Evolutionary conservation across 495 filamentous ascomycete species (phyloP).

Genomic region (Penicillium psychrofluorescens): DNA sequence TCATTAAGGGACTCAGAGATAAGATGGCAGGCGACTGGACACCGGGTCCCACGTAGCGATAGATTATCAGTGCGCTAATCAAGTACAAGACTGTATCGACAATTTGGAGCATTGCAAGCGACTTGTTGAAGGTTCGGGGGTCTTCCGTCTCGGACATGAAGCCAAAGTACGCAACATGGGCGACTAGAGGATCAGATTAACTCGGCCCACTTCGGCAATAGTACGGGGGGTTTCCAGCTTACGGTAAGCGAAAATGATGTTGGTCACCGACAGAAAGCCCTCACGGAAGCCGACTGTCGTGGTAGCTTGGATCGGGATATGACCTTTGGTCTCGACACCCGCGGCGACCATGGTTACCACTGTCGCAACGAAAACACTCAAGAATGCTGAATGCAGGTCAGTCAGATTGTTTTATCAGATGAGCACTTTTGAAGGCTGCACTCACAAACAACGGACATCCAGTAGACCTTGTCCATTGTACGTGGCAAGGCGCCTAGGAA

Average conservation of each 20-base stretch:
- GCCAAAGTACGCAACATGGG: constrained; percentile 65
- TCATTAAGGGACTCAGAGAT: constrained; percentile 51
- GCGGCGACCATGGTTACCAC: constrained; percentile 63
- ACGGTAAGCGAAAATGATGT: constrained; percentile 38
- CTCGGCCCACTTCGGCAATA: neutral
- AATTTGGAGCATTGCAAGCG: constrained; percentile 55
- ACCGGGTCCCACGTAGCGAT: constrained; percentile 61
- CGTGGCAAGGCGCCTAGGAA: constrained; percentile 58
- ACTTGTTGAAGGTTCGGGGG: constrained; percentile 56
- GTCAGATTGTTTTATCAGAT: neutral
- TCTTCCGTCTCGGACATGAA: constrained; percentile 72
- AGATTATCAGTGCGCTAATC: constrained; percentile 45
- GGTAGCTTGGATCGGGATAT: constrained; percentile 13
- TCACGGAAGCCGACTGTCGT: constrained; percentile 16
- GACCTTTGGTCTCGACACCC: constrained; percentile 30
- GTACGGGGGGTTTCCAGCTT: constrained; percentile 4
- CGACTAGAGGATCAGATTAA: constrained; percentile 29
- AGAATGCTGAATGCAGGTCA: constrained; percentile 33
- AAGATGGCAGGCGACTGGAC: constrained; percentile 66
- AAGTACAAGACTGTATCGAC: constrained; percentile 59
- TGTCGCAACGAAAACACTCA: constrained; percentile 60
- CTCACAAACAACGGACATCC: constrained; percentile 51
- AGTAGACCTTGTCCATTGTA: constrained; percentile 51
- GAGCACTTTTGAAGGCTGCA: neutral
- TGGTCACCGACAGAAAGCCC: constrained; percentile 24